Conservation (phyloP, 2,329 filamentous ascomycete genomes). For the Botrytis pseudocinerea region DNA sequence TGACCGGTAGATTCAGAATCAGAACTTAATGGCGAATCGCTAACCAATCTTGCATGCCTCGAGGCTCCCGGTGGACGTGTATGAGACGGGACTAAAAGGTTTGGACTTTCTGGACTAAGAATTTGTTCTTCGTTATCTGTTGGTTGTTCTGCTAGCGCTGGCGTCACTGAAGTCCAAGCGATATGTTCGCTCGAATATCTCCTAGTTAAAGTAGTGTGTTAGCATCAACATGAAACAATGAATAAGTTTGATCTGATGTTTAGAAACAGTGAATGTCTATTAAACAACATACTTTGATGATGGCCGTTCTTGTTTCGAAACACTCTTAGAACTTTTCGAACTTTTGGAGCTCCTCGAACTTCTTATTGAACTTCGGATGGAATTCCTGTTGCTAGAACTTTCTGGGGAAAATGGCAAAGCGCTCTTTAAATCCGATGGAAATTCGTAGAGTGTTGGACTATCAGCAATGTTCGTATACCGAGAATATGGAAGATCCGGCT, state of each 20-base stretch:
- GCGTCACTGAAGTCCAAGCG: constrained; percentile 32
- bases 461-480: constrained; percentile 55
- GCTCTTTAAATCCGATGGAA: constrained; percentile 42
- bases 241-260: neutral
- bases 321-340: neutral
- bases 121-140: constrained; percentile 26
- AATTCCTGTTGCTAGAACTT: constrained; percentile 13
- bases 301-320: constrained; percentile 14
- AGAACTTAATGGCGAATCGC: constrained; percentile 37
- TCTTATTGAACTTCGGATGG: constrained; percentile 21
- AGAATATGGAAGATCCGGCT: constrained; percentile 54
- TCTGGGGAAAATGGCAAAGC: constrained; percentile 19
- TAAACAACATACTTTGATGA: constrained; percentile 26
- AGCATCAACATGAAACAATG: constrained; percentile 14
- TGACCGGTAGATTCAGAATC: constrained; percentile 36
- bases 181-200: constrained; percentile 34
- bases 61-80: constrained; percentile 26
- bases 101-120: constrained; percentile 30
- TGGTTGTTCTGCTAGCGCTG: constrained; percentile 27
- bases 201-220: constrained; percentile 4
- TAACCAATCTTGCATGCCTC: constrained; percentile 39
- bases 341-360: constrained; percentile 9
- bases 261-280: neutral
- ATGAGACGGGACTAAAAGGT: constrained; percentile 33
- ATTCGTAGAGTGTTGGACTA: constrained; percentile 64